phyloP scores from a whole-genome alignment of 345 rosid species.

The Sisymbrium irio region DNA sequence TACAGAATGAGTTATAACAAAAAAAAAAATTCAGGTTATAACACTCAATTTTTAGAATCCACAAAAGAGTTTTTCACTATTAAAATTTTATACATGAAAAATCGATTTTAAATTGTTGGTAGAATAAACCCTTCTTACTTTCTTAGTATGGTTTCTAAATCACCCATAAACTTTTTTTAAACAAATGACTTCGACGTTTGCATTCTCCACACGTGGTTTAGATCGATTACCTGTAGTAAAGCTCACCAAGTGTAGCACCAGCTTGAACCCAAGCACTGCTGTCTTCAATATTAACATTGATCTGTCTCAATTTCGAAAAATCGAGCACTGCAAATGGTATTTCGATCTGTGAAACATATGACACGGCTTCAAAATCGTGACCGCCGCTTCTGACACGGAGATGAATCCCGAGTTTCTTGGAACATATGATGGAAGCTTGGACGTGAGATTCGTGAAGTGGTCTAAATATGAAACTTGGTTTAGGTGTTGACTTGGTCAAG shows the following conservation, averaged over 20 bases:
- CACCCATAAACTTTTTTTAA: not conserved
- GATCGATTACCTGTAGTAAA: slow-evolving; percentile 26
- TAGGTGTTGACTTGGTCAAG: slow-evolving; percentile 37
- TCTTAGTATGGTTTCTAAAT: not conserved
- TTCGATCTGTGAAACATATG: slow-evolving; percentile 49
- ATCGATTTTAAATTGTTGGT: not conserved
- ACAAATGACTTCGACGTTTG: not conserved
- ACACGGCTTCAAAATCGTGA: slow-evolving; percentile 59
- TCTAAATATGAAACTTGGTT: slow-evolving; percentile 54
- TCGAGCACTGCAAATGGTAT: slow-evolving; percentile 51
- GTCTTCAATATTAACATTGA: slow-evolving; percentile 39
- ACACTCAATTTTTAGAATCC: no score
- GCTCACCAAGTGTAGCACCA: slow-evolving; percentile 70
- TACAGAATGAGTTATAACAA: no score
- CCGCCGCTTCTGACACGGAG: slow-evolving; percentile 62
- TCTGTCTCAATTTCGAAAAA: slow-evolving; percentile 43
- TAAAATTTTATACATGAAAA: no score
- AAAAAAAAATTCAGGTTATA: no score
- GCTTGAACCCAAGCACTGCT: slow-evolving; percentile 60
- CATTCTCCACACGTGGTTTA: not conserved
- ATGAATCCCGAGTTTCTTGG: slow-evolving; percentile 42
- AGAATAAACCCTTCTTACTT: not conserved
- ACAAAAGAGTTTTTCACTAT: no score
- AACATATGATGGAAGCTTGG: slow-evolving; percentile 56
- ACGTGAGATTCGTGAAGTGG: slow-evolving; percentile 51